Evolutionary conservation across 257 asterid species (phyloP), one percentile per base, ranked within the genome.

Genomic region (Solanum piurae): DNA sequence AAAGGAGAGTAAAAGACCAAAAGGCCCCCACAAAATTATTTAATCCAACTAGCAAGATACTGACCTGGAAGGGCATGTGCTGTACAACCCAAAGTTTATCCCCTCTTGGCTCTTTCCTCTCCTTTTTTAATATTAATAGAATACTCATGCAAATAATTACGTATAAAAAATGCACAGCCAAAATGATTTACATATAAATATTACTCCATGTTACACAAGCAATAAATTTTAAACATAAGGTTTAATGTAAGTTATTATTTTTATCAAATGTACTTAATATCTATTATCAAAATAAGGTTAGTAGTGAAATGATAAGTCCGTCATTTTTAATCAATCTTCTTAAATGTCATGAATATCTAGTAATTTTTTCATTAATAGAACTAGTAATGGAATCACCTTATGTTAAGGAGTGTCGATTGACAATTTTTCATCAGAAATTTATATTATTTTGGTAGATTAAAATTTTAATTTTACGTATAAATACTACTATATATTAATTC

Each of bases 21-120:
- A 29, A 80, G 42, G n/a, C 3, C 69, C 85, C 20, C 42, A 8
- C 42, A 80, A 80, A 80, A 29, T 29, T 80, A 25, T 80, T 79
- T 49, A 80, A 80, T 80, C 42, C 85, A 80, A 80, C 69, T 49
- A 46, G 85, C 14, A 27, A 46, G 69, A 46, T 49, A 5, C 40
- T 80, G 69, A 80, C 68, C 68, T 27, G 85, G 42, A 10, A 80
- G 85, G 85, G 66, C 68, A 80, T 80, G 85, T 80, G 85, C 34
- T 46, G 66, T 27, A 79, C 64, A 13, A 49, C 85, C 27, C 38
- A 27, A 80, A 80, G 25, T 80, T 5, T 46, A 16, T 27, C 40
- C 13, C 27, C 79, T 62, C 14, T 62, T 4, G 14, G 3, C 79
- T 18, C 29, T 73, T 73, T 73, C 2, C 29, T 9, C 49, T 36